Percentiles rank a stretch among this genome's conserved stretches.
phyloP scores from a whole-genome alignment of 2,329 filamentous ascomycete genomes.

The Graphium sp. region DNA sequence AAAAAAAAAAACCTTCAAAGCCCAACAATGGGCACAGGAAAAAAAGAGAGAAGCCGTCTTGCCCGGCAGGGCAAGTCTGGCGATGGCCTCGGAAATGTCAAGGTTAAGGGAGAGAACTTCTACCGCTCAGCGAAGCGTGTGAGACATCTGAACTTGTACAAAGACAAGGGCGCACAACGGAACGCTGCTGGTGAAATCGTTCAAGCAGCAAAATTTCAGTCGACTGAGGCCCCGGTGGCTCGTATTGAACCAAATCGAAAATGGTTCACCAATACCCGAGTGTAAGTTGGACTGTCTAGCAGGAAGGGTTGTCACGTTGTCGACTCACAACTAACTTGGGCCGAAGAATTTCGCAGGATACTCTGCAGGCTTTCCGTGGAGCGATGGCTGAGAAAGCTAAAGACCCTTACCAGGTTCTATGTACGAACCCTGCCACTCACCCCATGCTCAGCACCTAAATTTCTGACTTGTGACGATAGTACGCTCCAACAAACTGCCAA shows the following conservation, averaged over 20 bases:
- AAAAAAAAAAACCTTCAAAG: slow-evolving; percentile 6
- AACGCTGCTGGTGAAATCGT: slow-evolving; percentile 75
- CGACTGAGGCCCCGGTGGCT: slow-evolving; percentile 62
- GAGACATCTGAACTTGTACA: slow-evolving; percentile 78
- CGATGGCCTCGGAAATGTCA: slow-evolving; percentile 85
- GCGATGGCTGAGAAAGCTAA: slow-evolving; percentile 81
- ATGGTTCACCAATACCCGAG: slow-evolving; percentile 92
- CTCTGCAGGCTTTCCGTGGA: slow-evolving; percentile 70
- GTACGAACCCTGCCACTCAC: too few relatives aligned
- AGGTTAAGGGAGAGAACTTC: slow-evolving; percentile 94
- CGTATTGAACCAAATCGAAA: slow-evolving; percentile 91
- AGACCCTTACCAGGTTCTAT: slow-evolving; percentile 86
- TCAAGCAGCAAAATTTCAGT: slow-evolving; percentile 72
- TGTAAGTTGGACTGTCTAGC: not conserved
- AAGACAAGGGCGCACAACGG: slow-evolving; percentile 66
- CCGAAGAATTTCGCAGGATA: slow-evolving; percentile 64
- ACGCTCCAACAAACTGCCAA: slow-evolving; percentile 90
- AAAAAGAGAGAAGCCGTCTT: slow-evolving; percentile 78
- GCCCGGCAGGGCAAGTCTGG: slow-evolving; percentile 69
- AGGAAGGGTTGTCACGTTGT: not conserved
- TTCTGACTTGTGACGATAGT: too few relatives aligned
- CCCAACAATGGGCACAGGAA: slow-evolving; percentile 61
- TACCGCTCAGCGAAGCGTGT: slow-evolving; percentile 77
- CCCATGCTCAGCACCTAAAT: too few relatives aligned
- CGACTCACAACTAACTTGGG: too few relatives aligned